Percentiles rank a stretch among this genome's conserved stretches.
Evolutionary conservation across 169 alveolate species (phyloP).

Genomic region (Eimeria brunetti): DNA sequence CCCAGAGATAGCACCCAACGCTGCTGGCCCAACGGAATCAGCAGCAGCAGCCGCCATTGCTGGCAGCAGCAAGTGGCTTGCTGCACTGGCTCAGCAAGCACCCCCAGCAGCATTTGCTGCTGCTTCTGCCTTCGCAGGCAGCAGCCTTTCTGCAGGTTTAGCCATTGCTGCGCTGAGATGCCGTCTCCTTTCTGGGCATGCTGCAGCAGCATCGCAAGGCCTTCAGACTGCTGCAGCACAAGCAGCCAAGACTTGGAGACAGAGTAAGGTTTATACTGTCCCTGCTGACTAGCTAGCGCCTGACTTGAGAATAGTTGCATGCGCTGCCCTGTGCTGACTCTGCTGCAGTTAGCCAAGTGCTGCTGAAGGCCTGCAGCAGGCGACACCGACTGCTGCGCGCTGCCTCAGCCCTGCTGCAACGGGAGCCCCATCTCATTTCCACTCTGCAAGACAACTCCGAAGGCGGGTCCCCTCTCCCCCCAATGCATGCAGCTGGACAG

Average conservation of each 20-base stretch:
- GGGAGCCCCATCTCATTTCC: conserved; percentile 1
- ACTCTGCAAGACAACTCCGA: conserved; percentile 5
- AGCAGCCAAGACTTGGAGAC: conserved; percentile 29
- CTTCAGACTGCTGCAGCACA: neutral
- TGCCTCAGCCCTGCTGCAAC: conserved; percentile 38
- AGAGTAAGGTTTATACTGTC: neutral
- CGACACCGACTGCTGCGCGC: conserved; percentile 35
- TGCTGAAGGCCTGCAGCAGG: conserved; percentile 33
- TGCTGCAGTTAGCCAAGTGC: conserved; percentile 60
- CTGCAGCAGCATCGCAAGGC: neutral
- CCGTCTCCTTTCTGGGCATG: conserved; percentile 53
- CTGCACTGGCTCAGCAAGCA: conserved; percentile 41
- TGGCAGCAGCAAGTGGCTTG: conserved; percentile 50
- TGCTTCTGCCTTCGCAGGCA: conserved; percentile 10
- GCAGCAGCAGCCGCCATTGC: conserved; percentile 50
- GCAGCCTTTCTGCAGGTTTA: neutral
- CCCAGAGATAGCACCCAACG: neutral
- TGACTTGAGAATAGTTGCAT: neutral
- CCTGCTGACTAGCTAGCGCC: neutral
- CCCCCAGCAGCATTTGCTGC: conserved; percentile 32
- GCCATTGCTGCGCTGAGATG: conserved; percentile 9
- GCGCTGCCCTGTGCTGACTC: neutral
- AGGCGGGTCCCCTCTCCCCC: neutral
- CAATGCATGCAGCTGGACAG: neutral
- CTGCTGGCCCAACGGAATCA: neutral